phyloP scores from a whole-genome alignment of 163 green algal genomes.

The Chlamydomonas reinhardtii region DNA sequence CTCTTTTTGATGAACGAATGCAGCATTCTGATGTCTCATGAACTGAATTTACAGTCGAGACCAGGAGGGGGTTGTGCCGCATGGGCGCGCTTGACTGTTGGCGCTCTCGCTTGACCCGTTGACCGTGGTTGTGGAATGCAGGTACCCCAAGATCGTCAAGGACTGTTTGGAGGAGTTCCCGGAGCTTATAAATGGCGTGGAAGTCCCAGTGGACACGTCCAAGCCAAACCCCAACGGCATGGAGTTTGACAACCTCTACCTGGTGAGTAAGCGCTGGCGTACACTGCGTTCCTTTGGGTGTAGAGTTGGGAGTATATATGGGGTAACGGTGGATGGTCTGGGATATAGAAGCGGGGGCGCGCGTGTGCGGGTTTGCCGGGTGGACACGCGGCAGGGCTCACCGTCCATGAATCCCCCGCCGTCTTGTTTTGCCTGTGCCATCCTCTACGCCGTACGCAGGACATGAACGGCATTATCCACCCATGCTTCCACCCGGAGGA shows the following conservation, averaged over 20 bases:
- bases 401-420: too few relatives aligned
- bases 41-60: background rate
- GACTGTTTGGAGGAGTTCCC: slow-evolving; percentile 93
- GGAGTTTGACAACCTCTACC: slow-evolving; percentile 97
- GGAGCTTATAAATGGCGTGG: slow-evolving; percentile 82
- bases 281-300: too few relatives aligned
- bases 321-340: too few relatives aligned
- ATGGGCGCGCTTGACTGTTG: slow-evolving; percentile 14
- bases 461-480: slow-evolving; percentile 98
- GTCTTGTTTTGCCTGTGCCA: too few relatives aligned
- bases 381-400: too few relatives aligned
- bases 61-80: background rate
- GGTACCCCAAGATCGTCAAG: slow-evolving; percentile 96
- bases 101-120: too few relatives aligned
- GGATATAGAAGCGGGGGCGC: too few relatives aligned
- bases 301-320: too few relatives aligned
- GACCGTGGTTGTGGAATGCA: slow-evolving; percentile 38
- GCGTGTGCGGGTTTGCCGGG: too few relatives aligned
- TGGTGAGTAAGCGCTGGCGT: slow-evolving; percentile 60
- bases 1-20: background rate
- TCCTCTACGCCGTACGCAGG: slow-evolving; percentile 63
- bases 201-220: slow-evolving; percentile 91
- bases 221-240: slow-evolving; percentile 96
- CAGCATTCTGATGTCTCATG: too few relatives aligned
- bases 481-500: slow-evolving; percentile 99